A percentile compares a stretch with the other conserved stretches of the same genome.
Conservation (phyloP, 371 early-diverging fungal species). For the Mucor circinelloides region DNA sequence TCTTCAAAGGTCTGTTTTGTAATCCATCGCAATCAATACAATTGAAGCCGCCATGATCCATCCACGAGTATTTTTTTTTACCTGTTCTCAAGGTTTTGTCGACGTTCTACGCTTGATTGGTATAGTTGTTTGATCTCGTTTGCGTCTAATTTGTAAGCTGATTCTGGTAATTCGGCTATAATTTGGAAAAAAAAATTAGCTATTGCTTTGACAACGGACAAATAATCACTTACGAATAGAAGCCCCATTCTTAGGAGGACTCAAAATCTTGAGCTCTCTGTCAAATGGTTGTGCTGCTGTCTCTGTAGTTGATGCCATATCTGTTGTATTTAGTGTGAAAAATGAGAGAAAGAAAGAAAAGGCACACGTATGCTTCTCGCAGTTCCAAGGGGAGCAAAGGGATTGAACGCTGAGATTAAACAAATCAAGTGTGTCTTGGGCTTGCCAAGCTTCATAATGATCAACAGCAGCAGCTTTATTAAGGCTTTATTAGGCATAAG, state of each 20-base stretch:
- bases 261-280: slow-evolving; percentile 35
- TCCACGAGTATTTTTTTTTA: slow-evolving; percentile 1
- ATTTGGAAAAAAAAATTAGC: neutral
- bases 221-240: slow-evolving; percentile 23
- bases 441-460: neutral
- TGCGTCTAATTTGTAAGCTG: slow-evolving; percentile 42
- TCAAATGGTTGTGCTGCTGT: slow-evolving; percentile 13
- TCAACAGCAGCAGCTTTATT: neutral
- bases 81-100: slow-evolving; percentile 49
- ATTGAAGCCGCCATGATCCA: neutral
- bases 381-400: neutral
- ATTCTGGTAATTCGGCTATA: slow-evolving; percentile 46
- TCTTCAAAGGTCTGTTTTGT: slow-evolving; percentile 45
- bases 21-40: neutral
- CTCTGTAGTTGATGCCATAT: slow-evolving; percentile 1
- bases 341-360: neutral
- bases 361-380: slow-evolving; percentile 6
- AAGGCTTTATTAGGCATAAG: neutral
- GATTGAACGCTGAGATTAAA: slow-evolving; percentile 1
- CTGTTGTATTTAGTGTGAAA: neutral
- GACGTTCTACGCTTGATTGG: slow-evolving; percentile 41
- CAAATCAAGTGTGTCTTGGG: neutral
- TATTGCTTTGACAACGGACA: neutral
- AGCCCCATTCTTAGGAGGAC: slow-evolving; percentile 37
- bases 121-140: slow-evolving; percentile 45